Evolutionary conservation across 2,329 filamentous ascomycete genomes (phyloP).

Genomic region (Pseudogymnoascus sp.): DNA sequence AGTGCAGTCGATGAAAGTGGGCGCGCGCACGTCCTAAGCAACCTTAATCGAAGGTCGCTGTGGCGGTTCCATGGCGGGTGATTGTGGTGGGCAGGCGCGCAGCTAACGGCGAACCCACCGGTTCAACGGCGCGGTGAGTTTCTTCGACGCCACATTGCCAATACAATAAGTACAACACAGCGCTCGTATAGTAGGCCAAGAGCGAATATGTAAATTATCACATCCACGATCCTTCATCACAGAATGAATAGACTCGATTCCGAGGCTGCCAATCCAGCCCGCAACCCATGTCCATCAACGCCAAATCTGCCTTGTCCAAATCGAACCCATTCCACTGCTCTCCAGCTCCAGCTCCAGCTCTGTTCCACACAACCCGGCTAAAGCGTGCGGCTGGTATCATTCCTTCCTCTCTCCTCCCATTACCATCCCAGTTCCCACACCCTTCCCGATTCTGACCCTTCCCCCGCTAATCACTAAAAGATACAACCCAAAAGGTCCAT

Average conservation of each 20-base stretch:
- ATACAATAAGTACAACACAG: neutral
- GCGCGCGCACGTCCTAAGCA: neutral
- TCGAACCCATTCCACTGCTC: neutral
- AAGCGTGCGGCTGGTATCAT: neutral
- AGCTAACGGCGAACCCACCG: neutral
- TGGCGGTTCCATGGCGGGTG: neutral
- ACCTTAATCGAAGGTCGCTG: neutral
- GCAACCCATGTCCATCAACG: neutral
- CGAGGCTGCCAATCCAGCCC: neutral
- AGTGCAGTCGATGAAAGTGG: neutral
- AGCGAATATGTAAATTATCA: neutral
- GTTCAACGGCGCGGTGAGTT: neutral
- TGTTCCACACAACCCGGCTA: neutral
- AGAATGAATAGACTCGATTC: neutral
- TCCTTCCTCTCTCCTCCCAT: neutral
- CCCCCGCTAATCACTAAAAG: neutral
- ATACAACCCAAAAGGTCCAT: neutral
- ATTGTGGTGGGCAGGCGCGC: neutral
- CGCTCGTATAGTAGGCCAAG: neutral
- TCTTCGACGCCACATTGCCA: neutral
- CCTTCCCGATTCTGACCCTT: neutral
- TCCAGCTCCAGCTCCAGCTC: neutral
- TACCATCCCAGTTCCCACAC: neutral
- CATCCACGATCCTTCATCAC: neutral
- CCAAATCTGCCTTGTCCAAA: neutral